Base-by-base conservation (phyloP, 1,284 basidiomycete species). In the Lignosus rhinocerotis region DNA sequence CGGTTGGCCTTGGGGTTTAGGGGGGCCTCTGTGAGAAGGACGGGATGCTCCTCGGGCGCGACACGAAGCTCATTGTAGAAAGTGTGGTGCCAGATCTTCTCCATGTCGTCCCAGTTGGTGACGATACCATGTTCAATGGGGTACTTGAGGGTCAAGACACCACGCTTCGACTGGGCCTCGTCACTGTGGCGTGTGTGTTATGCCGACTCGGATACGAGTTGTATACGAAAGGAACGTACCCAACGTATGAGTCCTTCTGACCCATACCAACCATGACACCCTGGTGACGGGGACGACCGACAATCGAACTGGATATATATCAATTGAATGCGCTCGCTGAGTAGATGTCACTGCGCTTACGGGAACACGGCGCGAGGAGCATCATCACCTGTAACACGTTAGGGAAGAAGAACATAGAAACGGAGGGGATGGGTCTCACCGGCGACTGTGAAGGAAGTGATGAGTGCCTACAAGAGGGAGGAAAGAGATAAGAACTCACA, bases 21-120 rank as follows among this genome's bases (percentile, higher is more conserved):
- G 11, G 79, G 93, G n/a, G 93, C 94, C 79, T 96, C 94, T 64
- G 94, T 96, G 68, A 96, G 83, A 44, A 96, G 84, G 64, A 95
- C 91, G 64, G 94, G 93, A 82, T 96, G 93, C 81, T 96, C 93
- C 78, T 96, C 94, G n/a, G 86, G 85, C 9, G 84, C 84, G 58
- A 87, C 89, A 79, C 90, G 90, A 60, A 92, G 85, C 75, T 93
- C 90, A 73, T 92, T 92, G 84, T 91, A 92, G 80, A 92, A 92
- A 64, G 90, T 92, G 81, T 93, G 90, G 76, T 93, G 92, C 92
- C 92, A 94, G 77, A 94, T 94, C 81, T 93, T 93, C 82, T 94
- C 92, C 92, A 94, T 94, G 78, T 94, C 92, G 75, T 94, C 92
- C 93, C 93, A 96, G 87, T 96, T 95, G 77, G 93, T 96, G 69